These are phyloP conservation scores for Proliferodiscus dingleyae DNA, from an alignment of 2,329 filamentous ascomycete species.

Conservation along the genomic window DNA sequence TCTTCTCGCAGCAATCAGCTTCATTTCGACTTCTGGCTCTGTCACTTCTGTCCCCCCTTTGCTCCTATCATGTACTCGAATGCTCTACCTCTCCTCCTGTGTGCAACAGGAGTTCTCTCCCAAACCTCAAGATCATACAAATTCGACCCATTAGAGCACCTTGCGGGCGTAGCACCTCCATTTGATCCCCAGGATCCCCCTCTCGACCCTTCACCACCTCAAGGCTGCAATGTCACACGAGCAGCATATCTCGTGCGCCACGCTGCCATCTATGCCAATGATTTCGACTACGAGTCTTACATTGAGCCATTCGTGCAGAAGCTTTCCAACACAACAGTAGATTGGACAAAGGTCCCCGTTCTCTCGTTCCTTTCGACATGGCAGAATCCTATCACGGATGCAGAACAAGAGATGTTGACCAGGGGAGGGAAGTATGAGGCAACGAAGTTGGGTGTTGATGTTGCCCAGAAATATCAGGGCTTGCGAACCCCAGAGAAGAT, in stretches of 20 bases:
- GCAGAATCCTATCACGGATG: conserved; percentile 24
- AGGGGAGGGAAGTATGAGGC: conserved; percentile 24
- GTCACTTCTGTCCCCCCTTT: no score
- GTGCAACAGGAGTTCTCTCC: conserved; percentile 5
- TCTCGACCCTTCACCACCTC: conserved; percentile 42
- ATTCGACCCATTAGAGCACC: conserved; percentile 44
- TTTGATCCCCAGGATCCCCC: conserved; percentile 43
- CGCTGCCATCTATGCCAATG: conserved; percentile 47
- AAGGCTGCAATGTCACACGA: conserved; percentile 46
- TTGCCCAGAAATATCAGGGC: conserved; percentile 27
- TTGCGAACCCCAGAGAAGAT: conserved; percentile 43
- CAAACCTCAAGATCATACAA: conserved; percentile 29
- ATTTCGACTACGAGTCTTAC: conserved; percentile 47
- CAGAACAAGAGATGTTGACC: conserved; percentile 26
- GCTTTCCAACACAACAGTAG: conserved; percentile 42
- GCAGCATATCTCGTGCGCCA: conserved; percentile 46
- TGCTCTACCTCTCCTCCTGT: conserved; percentile 10
- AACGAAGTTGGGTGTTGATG: conserved; percentile 25
- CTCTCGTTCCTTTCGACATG: conserved; percentile 26
- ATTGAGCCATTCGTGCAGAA: conserved; percentile 47
- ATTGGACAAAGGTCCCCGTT: conserved; percentile 37
- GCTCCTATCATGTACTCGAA: conserved; percentile 10
- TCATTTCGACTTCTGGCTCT: no score
- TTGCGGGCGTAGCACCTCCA: conserved; percentile 46
- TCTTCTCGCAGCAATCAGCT: neutral